These are phyloP conservation scores for Micromonas pusilla DNA, from an alignment of 139 green algal genomes.

Conservation along the genomic window DNA sequence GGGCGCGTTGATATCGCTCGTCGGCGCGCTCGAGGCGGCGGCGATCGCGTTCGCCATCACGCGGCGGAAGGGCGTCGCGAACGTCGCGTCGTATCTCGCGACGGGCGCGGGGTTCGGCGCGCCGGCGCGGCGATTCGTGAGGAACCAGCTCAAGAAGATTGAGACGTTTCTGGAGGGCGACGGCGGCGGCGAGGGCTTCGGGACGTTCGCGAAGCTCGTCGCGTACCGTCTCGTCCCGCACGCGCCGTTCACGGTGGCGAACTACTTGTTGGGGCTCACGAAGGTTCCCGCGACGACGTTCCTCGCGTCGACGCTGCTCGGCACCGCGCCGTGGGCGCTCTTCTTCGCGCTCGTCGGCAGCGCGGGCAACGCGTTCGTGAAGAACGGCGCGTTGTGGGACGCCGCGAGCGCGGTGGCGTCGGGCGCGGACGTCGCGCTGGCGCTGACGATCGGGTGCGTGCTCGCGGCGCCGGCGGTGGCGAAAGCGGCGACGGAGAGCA, in stretches of 20 bases:
- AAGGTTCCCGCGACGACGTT: not conserved
- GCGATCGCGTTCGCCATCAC: not conserved
- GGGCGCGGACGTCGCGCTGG: not conserved
- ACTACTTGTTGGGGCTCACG: conserved; percentile 5
- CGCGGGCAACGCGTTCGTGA: not conserved
- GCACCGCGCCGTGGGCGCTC: not conserved
- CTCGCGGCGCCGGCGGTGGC: not conserved
- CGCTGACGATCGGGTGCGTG: not conserved
- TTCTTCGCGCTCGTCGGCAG: conserved; percentile 17
- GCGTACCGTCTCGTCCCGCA: not conserved
- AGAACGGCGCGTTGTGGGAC: not conserved
- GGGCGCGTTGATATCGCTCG: not conserved
- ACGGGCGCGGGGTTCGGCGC: not conserved
- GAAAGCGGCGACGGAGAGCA: no score
- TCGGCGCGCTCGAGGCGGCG: not conserved
- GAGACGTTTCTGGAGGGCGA: not conserved
- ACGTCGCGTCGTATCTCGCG: not conserved
- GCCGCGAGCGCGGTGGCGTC: not conserved
- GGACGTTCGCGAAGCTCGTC: not conserved
- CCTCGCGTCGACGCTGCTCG: not conserved
- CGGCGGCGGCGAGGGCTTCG: not conserved
- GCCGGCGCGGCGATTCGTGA: not conserved
- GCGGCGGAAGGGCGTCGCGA: not conserved
- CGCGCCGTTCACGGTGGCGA: conserved; percentile 15
- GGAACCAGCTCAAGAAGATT: not conserved